phyloP scores from a whole-genome alignment of 345 rosid genomes.

The Brassica incana region DNA sequence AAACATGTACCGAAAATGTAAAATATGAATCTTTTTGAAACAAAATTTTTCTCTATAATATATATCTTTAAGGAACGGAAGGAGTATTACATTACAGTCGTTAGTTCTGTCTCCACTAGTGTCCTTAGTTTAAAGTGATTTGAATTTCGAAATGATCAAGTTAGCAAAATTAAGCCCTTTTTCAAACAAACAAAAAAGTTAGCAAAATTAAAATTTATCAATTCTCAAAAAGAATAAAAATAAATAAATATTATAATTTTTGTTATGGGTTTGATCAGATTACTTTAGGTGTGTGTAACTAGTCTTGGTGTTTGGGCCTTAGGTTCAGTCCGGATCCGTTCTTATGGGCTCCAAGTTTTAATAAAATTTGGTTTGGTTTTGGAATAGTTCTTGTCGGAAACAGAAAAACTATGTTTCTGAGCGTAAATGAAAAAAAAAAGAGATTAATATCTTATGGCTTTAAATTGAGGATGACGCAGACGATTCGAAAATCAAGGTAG shows the following conservation, averaged over 20 bases:
- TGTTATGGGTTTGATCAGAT: neutral
- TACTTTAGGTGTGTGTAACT: neutral
- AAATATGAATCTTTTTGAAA: too few species aligned
- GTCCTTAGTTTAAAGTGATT: too few species aligned
- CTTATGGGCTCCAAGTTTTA: neutral
- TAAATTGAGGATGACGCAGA: constrained; percentile 16
- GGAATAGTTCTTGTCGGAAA: neutral
- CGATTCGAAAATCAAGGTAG: constrained; percentile 32
- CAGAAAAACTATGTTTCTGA: neutral
- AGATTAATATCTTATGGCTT: constrained; percentile 3
- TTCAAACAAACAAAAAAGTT: too few species aligned
- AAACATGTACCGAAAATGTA: too few species aligned
- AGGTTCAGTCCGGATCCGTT: neutral
- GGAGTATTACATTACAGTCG: neutral
- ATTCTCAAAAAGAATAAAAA: too few species aligned
- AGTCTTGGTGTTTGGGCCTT: neutral
- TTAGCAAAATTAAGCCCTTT: too few species aligned
- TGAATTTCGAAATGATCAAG: neutral
- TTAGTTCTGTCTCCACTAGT: neutral
- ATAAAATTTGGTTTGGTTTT: neutral
- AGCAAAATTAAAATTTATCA: neutral
- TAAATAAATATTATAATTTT: neutral
- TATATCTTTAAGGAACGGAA: too few species aligned
- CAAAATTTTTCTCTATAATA: too few species aligned
- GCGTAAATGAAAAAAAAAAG: neutral